Base-by-base conservation (phyloP, 129 eudicot species). In the Chrysanthemum seticuspe region DNA sequence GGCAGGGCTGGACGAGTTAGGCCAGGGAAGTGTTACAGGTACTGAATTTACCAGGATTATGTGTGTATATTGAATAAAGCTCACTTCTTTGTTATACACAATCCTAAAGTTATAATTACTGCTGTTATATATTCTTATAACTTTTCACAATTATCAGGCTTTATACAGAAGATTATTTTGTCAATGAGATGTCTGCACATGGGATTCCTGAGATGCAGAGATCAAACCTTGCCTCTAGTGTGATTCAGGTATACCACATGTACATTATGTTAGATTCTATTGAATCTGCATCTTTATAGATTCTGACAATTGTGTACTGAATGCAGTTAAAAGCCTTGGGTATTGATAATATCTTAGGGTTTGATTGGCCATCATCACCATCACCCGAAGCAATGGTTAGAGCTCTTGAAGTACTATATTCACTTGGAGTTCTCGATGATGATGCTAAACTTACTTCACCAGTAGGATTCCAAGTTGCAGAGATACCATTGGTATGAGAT, bases 121-220 rank as follows among this genome's bases (percentile, higher is more conserved):
- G 67, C 34, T 52, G 19, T 50, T 68, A 49, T 77, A 50, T 61
- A 13, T 62, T n/a, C 31, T 10, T 52, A 40, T 62, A 67, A 40
- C 19, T 10, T 73, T 25, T 68, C 14, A 45, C 14, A 58, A 65
- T 64, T 69, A 56, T 18, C 83, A 95, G 97, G 91, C 93, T 95
- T 10, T 95, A 95, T 65, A 95, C 97, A 40, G 97, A 95, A 67
- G 99, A 95, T 18, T 90, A 83, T 80, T 95, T 74, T 78, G 29
- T 75, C 7, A 88, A 90, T 13, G 90, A 90, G 83, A 86, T 95
- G 99, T 62, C 94, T 10, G 59, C 88, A 67, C 89, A 83, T 74
- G 99, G 99, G 59, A 85, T 95, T 78, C 99, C 99, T 19, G 97
- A 95, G 86, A 95, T 95, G 82, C 99, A 95, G 72, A 85, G 99